Evolutionary conservation across 306 rosid genomes (phyloP), one percentile per base, ranked within the genome.

Genomic region (Ochetophila trinervis): DNA sequence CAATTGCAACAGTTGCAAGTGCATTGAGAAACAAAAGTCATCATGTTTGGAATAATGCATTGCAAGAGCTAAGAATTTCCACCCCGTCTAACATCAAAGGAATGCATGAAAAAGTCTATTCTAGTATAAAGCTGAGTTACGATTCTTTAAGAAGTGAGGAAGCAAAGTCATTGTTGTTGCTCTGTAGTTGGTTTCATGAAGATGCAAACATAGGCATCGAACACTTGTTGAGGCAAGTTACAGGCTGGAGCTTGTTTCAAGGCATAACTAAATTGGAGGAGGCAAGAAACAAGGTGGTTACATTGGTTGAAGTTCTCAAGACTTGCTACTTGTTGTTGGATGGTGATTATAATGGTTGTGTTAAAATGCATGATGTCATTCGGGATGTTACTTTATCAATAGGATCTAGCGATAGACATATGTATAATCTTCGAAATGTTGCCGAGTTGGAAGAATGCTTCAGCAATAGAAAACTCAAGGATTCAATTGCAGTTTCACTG

Each of bases 1-100:
- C 83, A 0, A 65, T 82, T 52, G 80, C 65, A 22, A 69, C 70
- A 0, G 47, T 78, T 18, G 84, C 59, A 24, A 71, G 13, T 17
- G 72, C 79, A 3, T 45, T 71, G 11, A 34, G 27, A 54, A 18
- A 68, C 8, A n/a, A 19, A 16, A 62, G 57, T 1, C 62, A 55
- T 12, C 11, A 22, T 48, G 12, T 2, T 2, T 79, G 84, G 80
- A 27, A 19, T 14, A 45, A 42, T 74, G 74, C 74, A 16, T 44
- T 74, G 9, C 53, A 64, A 14, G 56, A 66, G 36, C 27, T 71
- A 2, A 66, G 51, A 16, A 70, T 54, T 5, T 56, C 80, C 22
- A 14, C 36, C 47, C 6, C 16, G 0, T 15, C n/a, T 6, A 16
- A 36, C 58, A 40, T 61, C 73, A 21, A 30, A 23, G 34, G 57